Evolutionary conservation across 1,139 yeast genomes (phyloP).

Genomic region (Kodamaea arcana): DNA sequence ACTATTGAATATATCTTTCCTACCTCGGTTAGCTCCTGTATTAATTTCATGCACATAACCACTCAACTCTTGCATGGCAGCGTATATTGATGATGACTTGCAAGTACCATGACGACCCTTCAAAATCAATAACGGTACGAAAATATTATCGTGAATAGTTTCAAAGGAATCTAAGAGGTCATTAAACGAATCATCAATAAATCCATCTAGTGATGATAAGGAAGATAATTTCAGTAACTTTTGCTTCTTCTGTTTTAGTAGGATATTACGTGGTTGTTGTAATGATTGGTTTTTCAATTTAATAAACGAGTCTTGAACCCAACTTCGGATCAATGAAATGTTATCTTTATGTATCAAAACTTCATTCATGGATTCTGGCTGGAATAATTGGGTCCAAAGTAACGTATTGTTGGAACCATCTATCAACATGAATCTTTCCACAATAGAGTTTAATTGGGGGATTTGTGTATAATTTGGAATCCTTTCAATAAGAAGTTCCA

Average conservation of each 20-base stretch:
- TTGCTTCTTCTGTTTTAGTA: conserved; percentile 16
- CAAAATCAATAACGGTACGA: conserved; percentile 62
- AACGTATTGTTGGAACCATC: conserved; percentile 5
- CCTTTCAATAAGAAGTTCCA: conserved; percentile 7
- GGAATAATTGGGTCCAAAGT: conserved; percentile 44
- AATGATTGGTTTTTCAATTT: conserved; percentile 31
- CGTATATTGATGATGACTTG: conserved; percentile 70
- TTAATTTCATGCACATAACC: conserved; percentile 85
- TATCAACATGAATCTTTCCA: conserved; percentile 14
- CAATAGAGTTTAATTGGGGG: conserved; percentile 21
- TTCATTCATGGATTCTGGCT: conserved; percentile 34
- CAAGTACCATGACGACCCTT: conserved; percentile 76
- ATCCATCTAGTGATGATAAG: conserved; percentile 18
- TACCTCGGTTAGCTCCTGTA: conserved; percentile 66
- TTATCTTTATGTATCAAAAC: conserved; percentile 29
- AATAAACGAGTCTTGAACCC: conserved; percentile 50
- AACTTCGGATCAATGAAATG: conserved; percentile 26
- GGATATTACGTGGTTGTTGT: conserved; percentile 27
- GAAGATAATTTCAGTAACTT: conserved; percentile 15
- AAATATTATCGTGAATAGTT: conserved; percentile 19
- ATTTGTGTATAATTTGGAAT: conserved; percentile 12
- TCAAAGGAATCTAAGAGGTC: conserved; percentile 9
- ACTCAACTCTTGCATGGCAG: conserved; percentile 58
- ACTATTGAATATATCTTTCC: conserved; percentile 61
- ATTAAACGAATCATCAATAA: conserved; percentile 25